Evolutionary conservation across 208 protist species (phyloP), one percentile per base, ranked within the genome.

Genomic region (Eutreptiella sp.): DNA sequence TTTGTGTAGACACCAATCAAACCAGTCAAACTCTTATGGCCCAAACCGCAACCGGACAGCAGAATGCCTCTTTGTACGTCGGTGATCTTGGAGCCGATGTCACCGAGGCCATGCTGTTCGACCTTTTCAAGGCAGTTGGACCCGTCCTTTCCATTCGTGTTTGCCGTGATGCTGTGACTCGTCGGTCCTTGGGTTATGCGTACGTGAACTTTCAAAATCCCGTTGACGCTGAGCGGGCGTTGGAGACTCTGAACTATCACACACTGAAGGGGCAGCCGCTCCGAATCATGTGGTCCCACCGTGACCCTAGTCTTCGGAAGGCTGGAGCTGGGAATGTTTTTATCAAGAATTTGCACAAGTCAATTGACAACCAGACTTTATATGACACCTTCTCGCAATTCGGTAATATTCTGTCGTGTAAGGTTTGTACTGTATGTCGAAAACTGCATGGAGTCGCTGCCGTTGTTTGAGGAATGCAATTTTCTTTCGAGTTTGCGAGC

Each of bases 131-230:
- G 39, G 80, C 84, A 64, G 87, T 98, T 63, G 95, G 95, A 63
- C 90, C 92, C 48, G 90, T 98, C 64, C 82, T 83, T 31, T 97
- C 93, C 39, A 96, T 98, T 26, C 89, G 94, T 62, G 93, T 99
- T 46, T 98, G 94, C 74, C 88, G 96, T 48, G 95, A 99, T 74
- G 76, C 84, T 34, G 82, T 82, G 41, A 97, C 93, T 9, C 88
- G 94, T 72, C 93, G 94, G 76, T 98, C 94, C 7, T 87, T 98
- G 46, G 93, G 92, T 52, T 98, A 99, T 77, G 95, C 92, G 46
- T 99, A 99, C 80, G 94, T 99, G 32, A 98, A 99, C 90, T 99
- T 97, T 68, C 91, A 97, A 76, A 93, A 90, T 70, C 75, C 84
- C 46, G 76, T 84, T 27, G 95, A 99, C 81, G 95, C 96, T 35